Base-by-base conservation (phyloP, 2,329 filamentous ascomycete genomes). In the Fusarium sp. region DNA sequence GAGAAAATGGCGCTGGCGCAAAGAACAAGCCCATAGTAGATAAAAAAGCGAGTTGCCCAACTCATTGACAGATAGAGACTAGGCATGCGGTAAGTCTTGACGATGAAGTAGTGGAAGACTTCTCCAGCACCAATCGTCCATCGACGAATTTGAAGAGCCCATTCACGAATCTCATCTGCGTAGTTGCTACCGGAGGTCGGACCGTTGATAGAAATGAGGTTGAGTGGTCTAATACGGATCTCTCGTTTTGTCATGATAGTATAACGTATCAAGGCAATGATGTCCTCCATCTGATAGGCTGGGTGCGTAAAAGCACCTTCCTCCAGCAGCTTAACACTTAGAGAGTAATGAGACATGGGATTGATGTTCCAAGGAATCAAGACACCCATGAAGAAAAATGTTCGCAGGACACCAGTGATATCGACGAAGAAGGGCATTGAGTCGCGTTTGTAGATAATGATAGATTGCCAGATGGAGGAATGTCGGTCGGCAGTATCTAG, bases 401-500 rank as follows among this genome's bases (percentile, higher is more conserved):
- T 73, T 14, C 70, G 60, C 46, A 73, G 53, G 50, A 73, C 66
- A 14, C 71, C 71, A 7, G 71, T 73, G 7, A 73, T 73, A 13
- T 73, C 70, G 3, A 73, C 71, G 54, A 73, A 73, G 60, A 73
- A 73, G 3, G 71, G 71, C 71, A 73, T 73, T 0, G 71, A 71
- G 31, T 73, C 58, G 25, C 70, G 65, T 51, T 70, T 73, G 58
- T 73, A 73, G 41, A 71, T 42, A 39, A 73, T 68, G 50, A 73
- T 70, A 26, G 71, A 73, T n/a, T 73, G 71, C 71, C 71, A 73
- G 52, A 73, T 73, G 28, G 70, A 73, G 1, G 70, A 72, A 46
- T 73, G 70, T 1, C 71, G 70, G 25, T 73, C 70, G 3, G 49
- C 30, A 9, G 26, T 18, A n/a, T 69, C 55, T 2, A 69, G 51